phyloP scores from a whole-genome alignment of 225 moss, liverwort and hornwort species.

The Bryoerythrophyllum caledonicum region DNA sequence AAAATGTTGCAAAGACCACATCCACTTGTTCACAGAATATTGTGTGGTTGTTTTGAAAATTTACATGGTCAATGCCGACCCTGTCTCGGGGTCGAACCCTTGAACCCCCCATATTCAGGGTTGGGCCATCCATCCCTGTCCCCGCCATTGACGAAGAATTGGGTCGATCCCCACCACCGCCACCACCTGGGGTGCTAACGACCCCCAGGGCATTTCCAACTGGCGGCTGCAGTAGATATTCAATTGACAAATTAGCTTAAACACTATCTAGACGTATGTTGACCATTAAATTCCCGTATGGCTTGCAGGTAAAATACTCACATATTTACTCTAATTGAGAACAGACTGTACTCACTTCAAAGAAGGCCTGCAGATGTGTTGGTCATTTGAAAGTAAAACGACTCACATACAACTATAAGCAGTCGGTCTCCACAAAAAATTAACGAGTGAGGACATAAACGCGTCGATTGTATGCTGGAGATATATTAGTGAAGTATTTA shows the following conservation, averaged over 20 bases:
- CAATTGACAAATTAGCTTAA: conserved; percentile 32
- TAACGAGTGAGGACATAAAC: not conserved
- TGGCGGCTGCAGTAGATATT: conserved; percentile 67
- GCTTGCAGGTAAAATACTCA: not conserved
- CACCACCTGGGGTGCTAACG: conserved; percentile 75
- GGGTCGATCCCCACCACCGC: conserved; percentile 79
- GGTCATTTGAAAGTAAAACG: not conserved
- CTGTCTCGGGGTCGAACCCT: conserved; percentile 85
- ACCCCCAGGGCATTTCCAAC: conserved; percentile 84
- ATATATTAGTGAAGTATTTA: not conserved
- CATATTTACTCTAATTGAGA: conserved; percentile 8
- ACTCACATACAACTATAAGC: not conserved
- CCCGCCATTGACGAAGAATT: conserved; percentile 84
- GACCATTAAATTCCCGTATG: not conserved
- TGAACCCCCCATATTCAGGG: conserved; percentile 68
- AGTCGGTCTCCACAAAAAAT: not conserved
- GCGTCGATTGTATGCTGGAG: not conserved
- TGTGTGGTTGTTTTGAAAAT: conserved; percentile 38
- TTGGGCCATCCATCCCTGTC: conserved; percentile 81
- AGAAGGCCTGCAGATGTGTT: not conserved
- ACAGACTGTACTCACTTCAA: not conserved
- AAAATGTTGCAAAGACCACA: conserved; percentile 32
- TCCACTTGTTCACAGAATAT: conserved; percentile 28
- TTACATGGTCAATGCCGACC: conserved; percentile 91
- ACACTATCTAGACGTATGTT: conserved; percentile 12